Conservation (phyloP, 345 rosid species). For the Salix brachista region DNA sequence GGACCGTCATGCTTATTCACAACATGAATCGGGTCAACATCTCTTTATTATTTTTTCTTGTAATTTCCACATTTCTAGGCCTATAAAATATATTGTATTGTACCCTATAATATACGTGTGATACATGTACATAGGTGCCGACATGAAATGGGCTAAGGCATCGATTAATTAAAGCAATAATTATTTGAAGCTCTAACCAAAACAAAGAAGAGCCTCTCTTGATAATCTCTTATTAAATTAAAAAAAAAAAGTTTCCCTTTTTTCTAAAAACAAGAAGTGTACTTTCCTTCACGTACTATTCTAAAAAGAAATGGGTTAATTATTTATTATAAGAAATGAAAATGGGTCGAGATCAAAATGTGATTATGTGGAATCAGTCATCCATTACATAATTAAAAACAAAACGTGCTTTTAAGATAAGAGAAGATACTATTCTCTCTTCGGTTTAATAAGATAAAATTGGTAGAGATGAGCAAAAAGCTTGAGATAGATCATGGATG, state of each 20-base stretch:
- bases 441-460: neutral
- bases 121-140: too few relatives aligned
- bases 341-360: slow-evolving; percentile 1
- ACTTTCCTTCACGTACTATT: neutral
- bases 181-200: neutral
- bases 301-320: neutral
- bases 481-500: slow-evolving; percentile 1
- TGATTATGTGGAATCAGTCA: neutral
- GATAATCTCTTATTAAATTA: neutral
- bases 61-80: neutral
- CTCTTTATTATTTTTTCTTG: neutral
- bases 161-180: neutral
- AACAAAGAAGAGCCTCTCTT: neutral
- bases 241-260: neutral
- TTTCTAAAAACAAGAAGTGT: neutral
- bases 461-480: neutral
- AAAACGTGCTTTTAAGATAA: slow-evolving; percentile 3
- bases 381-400: neutral
- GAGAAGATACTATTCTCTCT: neutral
- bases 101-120: too few relatives aligned
- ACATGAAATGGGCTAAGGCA: neutral
- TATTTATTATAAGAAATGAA: neutral
- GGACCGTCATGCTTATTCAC: neutral
- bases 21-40: neutral
- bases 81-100: neutral